These are phyloP conservation scores for Rubroboletus satanas DNA, from an alignment of 768 basidiomycete genomes.

Conservation along the genomic window DNA sequence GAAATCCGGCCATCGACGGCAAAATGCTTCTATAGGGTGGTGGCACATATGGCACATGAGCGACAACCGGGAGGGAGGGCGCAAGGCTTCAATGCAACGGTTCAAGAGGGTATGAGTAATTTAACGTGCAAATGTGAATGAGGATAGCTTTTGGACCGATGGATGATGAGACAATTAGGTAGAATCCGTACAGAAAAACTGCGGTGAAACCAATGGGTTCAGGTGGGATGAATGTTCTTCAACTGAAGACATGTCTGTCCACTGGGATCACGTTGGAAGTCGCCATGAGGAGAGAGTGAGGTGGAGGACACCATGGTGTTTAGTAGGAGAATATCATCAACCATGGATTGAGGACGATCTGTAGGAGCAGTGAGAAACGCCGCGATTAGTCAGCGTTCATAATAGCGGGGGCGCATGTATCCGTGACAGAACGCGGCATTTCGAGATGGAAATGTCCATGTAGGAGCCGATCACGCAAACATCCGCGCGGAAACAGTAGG, in stretches of 20 bases:
- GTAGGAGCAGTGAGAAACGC: background rate
- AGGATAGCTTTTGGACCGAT: background rate
- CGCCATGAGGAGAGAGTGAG: conserved; percentile 10
- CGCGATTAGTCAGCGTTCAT: conserved; percentile 15
- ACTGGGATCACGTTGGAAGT: background rate
- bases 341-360: conserved; percentile 87
- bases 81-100: conserved; percentile 4
- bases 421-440: conserved; percentile 1
- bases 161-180: conserved; percentile 19
- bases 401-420: background rate
- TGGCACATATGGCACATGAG: background rate
- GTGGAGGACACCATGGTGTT: conserved; percentile 4
- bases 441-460: conserved; percentile 25
- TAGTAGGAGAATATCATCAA: conserved; percentile 76
- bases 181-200: background rate
- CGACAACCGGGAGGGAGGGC: background rate
- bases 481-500: background rate
- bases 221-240: conserved; percentile 1
- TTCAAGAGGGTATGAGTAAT: conserved; percentile 11
- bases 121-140: background rate
- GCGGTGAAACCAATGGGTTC: background rate
- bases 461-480: background rate
- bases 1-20: conserved; percentile 1
- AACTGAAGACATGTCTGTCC: conserved; percentile 13
- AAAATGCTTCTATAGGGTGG: conserved; percentile 2